phyloP scores from a whole-genome alignment of 2,329 filamentous ascomycete species.

The Aspergillus sp. region DNA sequence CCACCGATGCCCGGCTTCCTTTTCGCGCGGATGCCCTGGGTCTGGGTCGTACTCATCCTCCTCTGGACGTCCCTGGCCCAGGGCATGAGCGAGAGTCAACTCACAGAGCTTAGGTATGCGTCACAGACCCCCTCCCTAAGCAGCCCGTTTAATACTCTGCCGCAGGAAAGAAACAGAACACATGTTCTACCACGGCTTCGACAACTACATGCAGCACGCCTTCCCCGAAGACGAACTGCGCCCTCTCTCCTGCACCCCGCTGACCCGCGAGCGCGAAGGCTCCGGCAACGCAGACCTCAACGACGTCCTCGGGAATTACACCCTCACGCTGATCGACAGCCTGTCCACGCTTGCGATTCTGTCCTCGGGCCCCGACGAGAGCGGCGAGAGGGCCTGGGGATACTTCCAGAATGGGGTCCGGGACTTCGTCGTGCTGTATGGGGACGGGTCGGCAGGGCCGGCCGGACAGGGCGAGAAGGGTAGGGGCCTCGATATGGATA shows the following conservation, averaged over 20 bases:
- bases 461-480: constrained; percentile 62
- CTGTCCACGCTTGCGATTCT: constrained; percentile 88
- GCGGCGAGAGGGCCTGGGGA: constrained; percentile 52
- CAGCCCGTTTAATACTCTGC: no score
- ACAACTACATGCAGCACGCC: constrained; percentile 87
- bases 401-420: constrained; percentile 75
- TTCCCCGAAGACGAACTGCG: constrained; percentile 95
- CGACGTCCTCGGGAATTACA: constrained; percentile 95
- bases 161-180: constrained; percentile 42
- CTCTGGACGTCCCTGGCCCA: constrained; percentile 26
- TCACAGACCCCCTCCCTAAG: not conserved
- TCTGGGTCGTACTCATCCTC: constrained; percentile 21
- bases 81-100: constrained; percentile 27
- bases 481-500: constrained; percentile 85
- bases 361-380: constrained; percentile 54
- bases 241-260: constrained; percentile 71
- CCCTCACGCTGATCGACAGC: constrained; percentile 88
- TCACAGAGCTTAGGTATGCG: constrained; percentile 30
- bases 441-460: constrained; percentile 64
- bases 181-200: constrained; percentile 95
- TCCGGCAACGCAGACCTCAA: constrained; percentile 78
- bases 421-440: constrained; percentile 70
- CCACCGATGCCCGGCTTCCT: constrained; percentile 26
- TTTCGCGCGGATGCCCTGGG: constrained; percentile 25
- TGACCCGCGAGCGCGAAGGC: constrained; percentile 74